Conservation (phyloP, 345 rosid genomes). For the Gossypioides kirkii region DNA sequence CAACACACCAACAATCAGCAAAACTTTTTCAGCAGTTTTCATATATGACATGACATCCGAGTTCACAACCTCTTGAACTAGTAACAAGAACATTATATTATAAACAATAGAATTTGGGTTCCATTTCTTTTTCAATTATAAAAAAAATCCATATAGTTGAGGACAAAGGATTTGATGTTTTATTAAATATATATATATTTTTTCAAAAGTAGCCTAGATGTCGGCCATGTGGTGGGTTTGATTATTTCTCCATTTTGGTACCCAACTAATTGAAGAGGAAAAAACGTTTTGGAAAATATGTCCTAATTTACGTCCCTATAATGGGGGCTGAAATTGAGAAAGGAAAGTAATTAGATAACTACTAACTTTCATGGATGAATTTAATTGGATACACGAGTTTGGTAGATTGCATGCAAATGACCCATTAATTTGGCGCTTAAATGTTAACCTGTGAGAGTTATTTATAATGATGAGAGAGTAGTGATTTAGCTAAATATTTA, state of each 20-base stretch:
- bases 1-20: slow-evolving; percentile 6
- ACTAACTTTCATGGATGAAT: not conserved
- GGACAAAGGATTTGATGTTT: slow-evolving; percentile 5
- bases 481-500: not conserved
- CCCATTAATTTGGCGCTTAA: not conserved
- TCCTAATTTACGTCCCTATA: not conserved
- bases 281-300: not conserved
- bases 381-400: not conserved
- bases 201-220: not conserved
- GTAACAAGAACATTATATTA: no score
- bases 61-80: no score
- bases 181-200: not conserved
- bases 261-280: not conserved
- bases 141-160: not conserved
- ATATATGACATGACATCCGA: not conserved
- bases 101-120: no score
- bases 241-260: not conserved
- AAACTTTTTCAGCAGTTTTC: not conserved
- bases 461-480: not conserved
- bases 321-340: not conserved
- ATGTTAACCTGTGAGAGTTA: not conserved
- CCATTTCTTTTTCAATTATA: no score
- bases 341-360: not conserved
- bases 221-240: slow-evolving; percentile 19
- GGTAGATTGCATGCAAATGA: not conserved